A percentile compares a stretch with the other conserved stretches of the same genome.
These are phyloP conservation scores for Ehretia macrophylla DNA, from an alignment of 257 asterid species.

Conservation along the genomic window DNA sequence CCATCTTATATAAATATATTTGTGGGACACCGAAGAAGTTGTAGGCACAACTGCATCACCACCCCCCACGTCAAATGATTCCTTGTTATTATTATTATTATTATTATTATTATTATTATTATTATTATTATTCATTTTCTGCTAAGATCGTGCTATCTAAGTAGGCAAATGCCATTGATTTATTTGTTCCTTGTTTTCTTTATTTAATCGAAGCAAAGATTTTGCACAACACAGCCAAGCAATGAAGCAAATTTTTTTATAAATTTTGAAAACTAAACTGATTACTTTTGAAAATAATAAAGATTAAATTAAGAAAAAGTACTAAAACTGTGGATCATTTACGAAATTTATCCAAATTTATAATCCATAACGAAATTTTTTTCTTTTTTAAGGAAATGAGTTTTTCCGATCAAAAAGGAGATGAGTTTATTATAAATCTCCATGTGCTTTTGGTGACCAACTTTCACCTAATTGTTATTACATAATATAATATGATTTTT, in stretches of 20 bases:
- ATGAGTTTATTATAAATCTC: no score
- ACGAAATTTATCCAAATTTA: no score
- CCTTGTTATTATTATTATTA: background rate
- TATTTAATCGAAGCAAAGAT: background rate
- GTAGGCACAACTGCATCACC: conserved; percentile 2
- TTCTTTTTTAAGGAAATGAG: no score
- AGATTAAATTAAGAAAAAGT: no score
- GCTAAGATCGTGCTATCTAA: background rate
- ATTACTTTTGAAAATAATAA: no score
- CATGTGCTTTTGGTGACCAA: conserved; percentile 4
- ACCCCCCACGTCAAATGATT: conserved; percentile 2
- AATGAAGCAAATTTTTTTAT: no score
- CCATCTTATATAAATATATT: background rate
- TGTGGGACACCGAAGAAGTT: background rate
- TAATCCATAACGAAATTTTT: no score
- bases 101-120: background rate
- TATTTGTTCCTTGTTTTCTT: background rate
- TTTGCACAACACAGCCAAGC: background rate
- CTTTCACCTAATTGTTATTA: background rate
- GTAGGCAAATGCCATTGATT: background rate
- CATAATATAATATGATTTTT: background rate
- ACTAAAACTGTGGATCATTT: no score
- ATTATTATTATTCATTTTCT: background rate
- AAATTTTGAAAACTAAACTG: no score
- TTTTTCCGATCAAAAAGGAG: no score